These are phyloP conservation scores for Sonneratia alba DNA, from an alignment of 345 rosid species.

Conservation along the genomic window DNA sequence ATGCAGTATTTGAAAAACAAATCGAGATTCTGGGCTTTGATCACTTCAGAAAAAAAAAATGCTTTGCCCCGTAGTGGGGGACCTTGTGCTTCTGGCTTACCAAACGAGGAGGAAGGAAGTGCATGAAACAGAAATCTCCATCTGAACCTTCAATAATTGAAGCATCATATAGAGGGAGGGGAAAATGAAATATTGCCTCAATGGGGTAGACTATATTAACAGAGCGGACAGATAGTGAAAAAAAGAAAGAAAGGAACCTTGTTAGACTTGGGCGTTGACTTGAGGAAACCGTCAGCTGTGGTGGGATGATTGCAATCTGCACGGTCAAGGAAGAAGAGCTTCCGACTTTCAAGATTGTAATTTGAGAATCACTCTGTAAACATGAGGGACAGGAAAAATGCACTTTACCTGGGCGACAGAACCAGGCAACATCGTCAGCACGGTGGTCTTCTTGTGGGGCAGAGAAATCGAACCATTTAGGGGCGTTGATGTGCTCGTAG, in stretches of 20 bases:
- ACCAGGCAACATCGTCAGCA: slow-evolving; percentile 57
- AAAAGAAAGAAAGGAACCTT: slow-evolving; percentile 2
- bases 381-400: neutral
- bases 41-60: no score
- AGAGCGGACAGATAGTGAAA: neutral
- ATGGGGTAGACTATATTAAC: neutral
- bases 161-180: no score
- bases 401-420: slow-evolving; percentile 67
- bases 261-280: slow-evolving; percentile 30
- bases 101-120: neutral
- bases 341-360: neutral
- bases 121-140: neutral
- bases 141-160: no score
- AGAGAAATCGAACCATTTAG: slow-evolving; percentile 80
- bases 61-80: neutral
- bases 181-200: no score
- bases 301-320: slow-evolving; percentile 83
- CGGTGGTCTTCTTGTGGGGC: slow-evolving; percentile 36
- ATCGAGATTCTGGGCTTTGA: no score
- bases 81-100: neutral
- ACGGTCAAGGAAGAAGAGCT: neutral
- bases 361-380: neutral
- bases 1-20: no score
- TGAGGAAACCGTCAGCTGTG: slow-evolving; percentile 62
- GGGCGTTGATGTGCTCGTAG: slow-evolving; percentile 80